Base-by-base conservation (phyloP, 2,329 filamentous ascomycete species). In the Metarhizium anisopliae region DNA sequence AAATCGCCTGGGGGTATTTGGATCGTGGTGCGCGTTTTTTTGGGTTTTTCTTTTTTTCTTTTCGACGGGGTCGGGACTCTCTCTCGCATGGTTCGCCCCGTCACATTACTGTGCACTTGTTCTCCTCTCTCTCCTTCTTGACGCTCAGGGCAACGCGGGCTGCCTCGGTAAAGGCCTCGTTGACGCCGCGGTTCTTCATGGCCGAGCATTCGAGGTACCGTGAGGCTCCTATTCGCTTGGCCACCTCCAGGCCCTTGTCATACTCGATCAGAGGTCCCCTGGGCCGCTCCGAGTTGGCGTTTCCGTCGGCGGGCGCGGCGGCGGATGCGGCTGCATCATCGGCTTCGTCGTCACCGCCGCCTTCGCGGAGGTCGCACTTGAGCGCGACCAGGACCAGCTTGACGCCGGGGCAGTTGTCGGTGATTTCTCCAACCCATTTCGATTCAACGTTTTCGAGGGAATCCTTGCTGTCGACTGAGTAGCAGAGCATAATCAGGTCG, bases 401-500 rank as follows among this genome's bases (percentile, higher is more conserved):
- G 60, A 96, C 94, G 57, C 88, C 90, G 1, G 91, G 90, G 74
- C 94, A 97, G 75, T 99, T 96, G 74, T 99, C 94, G 60, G 92
- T 89, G 62, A 99, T 99, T 74, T 99, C 94, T 59, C 90, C 88
- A 5, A 96, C 90, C 94, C 94, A 99, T 76, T 99, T 99, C 64
- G 90, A 93, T 72, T 96, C 91, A 59, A 99, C 91, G 81, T 99
- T 99, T 72, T 99, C 94, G 59, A 99, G 84, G 3, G 92, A 96
- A 72, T 96, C 92, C 63, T 88, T 90, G 70, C 90, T 96, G 74
- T 99, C 94, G 70, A 97, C 89, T 65, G 89, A 94, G 75, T 97
- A 99, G 78, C 94, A 99, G 63, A 99, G 89, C 88, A 99, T 96
- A 66, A 99, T 96, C 49, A 95, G 85, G 68, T 99, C 94, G 54